Evolutionary conservation across 2,329 filamentous ascomycete species (phyloP).

Genomic region (Lasiodiplodia citricola): DNA sequence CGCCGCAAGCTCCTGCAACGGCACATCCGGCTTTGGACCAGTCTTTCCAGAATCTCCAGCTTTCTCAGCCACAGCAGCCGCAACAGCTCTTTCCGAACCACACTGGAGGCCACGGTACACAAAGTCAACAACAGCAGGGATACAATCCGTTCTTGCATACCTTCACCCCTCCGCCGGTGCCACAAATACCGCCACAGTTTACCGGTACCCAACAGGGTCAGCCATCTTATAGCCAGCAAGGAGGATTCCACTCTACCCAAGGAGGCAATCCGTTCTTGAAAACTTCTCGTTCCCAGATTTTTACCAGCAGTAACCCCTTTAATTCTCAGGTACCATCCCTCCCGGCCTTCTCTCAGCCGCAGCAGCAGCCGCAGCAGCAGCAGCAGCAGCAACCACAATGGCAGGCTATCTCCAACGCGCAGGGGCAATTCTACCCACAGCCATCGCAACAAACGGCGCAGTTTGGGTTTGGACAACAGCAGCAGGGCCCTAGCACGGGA

Average conservation of each 20-base stretch:
- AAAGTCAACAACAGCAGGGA: slow-evolving; percentile 41
- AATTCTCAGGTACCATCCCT: slow-evolving; percentile 32
- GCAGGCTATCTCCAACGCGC: slow-evolving; percentile 24
- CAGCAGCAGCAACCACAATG: slow-evolving; percentile 39
- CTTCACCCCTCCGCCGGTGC: slow-evolving; percentile 48
- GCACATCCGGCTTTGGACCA: slow-evolving; percentile 59
- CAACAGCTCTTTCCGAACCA: slow-evolving; percentile 76
- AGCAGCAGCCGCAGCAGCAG: slow-evolving; percentile 43
- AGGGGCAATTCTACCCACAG: slow-evolving; percentile 29
- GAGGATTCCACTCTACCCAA: slow-evolving; percentile 34
- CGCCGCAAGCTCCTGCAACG: slow-evolving; percentile 31
- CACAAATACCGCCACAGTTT: slow-evolving; percentile 47
- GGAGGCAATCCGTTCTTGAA: slow-evolving; percentile 52
- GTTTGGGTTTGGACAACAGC: slow-evolving; percentile 32
- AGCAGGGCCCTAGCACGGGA: slow-evolving; percentile 29
- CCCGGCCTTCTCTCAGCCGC: slow-evolving; percentile 42
- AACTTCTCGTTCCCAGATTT: slow-evolving; percentile 49
- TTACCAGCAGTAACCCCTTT: slow-evolving; percentile 49
- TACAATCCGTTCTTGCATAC: slow-evolving; percentile 49
- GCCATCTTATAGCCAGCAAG: slow-evolving; percentile 36
- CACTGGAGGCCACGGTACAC: slow-evolving; percentile 66
- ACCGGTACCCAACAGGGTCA: slow-evolving; percentile 31
- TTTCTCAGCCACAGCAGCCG: slow-evolving; percentile 52
- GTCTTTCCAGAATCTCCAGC: slow-evolving; percentile 76
- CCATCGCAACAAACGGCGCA: slow-evolving; percentile 34